Evolutionary conservation across 129 eudicot genomes (phyloP).

Genomic region (Dittrichia graveolens): DNA sequence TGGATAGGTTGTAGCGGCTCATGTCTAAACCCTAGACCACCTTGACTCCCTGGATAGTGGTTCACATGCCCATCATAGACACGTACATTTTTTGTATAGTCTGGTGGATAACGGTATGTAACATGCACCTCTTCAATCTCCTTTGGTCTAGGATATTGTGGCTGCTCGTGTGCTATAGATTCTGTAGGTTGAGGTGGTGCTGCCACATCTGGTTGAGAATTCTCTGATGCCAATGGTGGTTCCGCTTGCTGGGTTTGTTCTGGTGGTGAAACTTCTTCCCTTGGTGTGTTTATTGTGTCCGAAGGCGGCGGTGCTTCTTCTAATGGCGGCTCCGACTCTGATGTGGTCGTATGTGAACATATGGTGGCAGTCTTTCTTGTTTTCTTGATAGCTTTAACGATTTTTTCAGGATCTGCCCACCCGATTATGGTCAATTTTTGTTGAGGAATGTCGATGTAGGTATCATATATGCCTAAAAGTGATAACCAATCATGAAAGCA

Average conservation of each 20-base stretch:
- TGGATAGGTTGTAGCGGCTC: conserved; percentile 43
- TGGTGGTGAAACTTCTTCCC: conserved; percentile 44
- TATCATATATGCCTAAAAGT: conserved; percentile 62
- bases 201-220: conserved; percentile 36
- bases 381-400: conserved; percentile 72
- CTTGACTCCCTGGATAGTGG: conserved; percentile 21
- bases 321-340: conserved; percentile 38
- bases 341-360: conserved; percentile 54
- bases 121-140: conserved; percentile 71
- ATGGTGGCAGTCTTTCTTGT: conserved; percentile 73
- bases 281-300: conserved; percentile 38
- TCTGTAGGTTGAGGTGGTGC: conserved; percentile 23
- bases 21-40: conserved; percentile 38
- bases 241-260: conserved; percentile 44
- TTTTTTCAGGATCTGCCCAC: conserved; percentile 82
- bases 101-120: conserved; percentile 63
- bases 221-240: conserved; percentile 44
- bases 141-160: conserved; percentile 35
- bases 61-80: conserved; percentile 37
- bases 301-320: conserved; percentile 45
- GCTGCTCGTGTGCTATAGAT: conserved; percentile 28
- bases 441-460: conserved; percentile 63
- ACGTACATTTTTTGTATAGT: conserved; percentile 32
- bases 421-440: conserved; percentile 72
- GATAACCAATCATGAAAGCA: conserved; percentile 5